Percentiles rank a stretch among this genome's conserved stretches.
Evolutionary conservation across 306 rosid genomes (phyloP).

Genomic region (Cucumis cinereus): DNA sequence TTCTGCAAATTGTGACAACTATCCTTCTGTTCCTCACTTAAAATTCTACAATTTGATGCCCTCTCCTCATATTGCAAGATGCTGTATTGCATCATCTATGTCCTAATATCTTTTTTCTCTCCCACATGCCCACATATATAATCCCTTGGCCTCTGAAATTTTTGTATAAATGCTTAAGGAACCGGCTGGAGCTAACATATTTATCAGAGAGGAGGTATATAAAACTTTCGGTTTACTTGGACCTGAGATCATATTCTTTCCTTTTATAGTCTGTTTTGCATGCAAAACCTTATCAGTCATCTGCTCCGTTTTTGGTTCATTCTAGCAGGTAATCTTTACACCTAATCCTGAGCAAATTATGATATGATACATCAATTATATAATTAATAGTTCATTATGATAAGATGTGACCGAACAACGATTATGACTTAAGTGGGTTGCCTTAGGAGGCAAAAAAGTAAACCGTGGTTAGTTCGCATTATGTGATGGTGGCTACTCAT

Average conservation of each 20-base stretch:
- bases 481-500: background rate
- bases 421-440: background rate
- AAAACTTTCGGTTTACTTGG: background rate
- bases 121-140: background rate
- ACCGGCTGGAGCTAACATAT: background rate
- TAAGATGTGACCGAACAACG: background rate
- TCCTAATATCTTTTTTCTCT: background rate
- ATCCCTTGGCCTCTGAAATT: background rate
- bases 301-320: background rate
- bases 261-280: background rate
- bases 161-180: background rate
- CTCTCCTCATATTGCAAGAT: background rate
- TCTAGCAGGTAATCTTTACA: background rate
- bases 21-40: background rate
- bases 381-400: background rate
- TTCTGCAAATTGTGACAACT: background rate
- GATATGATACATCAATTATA: background rate
- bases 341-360: background rate
- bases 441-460: background rate
- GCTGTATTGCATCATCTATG: background rate
- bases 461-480: background rate
- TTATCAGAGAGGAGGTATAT: background rate
- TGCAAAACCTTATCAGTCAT: background rate
- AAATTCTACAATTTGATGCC: background rate
- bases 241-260: background rate